Base-by-base conservation (phyloP, 2,329 filamentous ascomycete genomes). In the Balansia obtecta region DNA sequence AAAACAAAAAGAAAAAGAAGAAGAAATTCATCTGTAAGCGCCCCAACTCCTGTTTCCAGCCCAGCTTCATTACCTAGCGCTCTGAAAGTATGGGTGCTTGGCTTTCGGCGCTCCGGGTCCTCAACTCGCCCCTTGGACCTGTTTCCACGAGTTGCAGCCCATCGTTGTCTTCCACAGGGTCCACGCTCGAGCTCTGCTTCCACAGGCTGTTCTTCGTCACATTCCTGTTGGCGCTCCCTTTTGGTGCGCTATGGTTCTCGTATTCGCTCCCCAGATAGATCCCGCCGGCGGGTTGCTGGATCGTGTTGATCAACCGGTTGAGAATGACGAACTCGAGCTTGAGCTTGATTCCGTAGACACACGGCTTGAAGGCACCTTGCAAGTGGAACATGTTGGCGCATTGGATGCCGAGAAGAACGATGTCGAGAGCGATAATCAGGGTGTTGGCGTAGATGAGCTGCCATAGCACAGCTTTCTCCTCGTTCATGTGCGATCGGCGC, bases 371-470 rank as follows among this genome's bases (percentile, higher is more conserved):
- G 6, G 64, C 58, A 0, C 64, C 66, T 51, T 69, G 67, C 16
- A 68, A 49, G 33, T 65, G 56, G 53, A 67, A 68, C 4, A 65
- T 58, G 30, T 66, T 51, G 41, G 64, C 58, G 54, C 62, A 69
- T 50, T 70, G 63, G 33, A 70, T 63, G 2, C 55, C 63, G 2
- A 70, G 55, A 13, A 70, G 63, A n/a, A 67, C 60, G 9, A 74
- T 52, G 55, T 76, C 72, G 54, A 76, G 67, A 2, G 67, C 50
- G 22, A 76, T 66, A 41, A 75, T 70, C n/a, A 69, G 49, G 1
- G 69, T 56, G 52, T 76, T 75, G 50, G 74, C 68, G 27, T 64
- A 65, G 27, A 75, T 63, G 4, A 76, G 63, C 53, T 74, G 71
- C 53, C 63, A 52, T 1, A 58, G 38, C 11, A 58, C 52, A n/a